Evolutionary conservation across 1,284 basidiomycete genomes (phyloP), one percentile per base, ranked within the genome.

Genomic region (Wolfiporia cocos): DNA sequence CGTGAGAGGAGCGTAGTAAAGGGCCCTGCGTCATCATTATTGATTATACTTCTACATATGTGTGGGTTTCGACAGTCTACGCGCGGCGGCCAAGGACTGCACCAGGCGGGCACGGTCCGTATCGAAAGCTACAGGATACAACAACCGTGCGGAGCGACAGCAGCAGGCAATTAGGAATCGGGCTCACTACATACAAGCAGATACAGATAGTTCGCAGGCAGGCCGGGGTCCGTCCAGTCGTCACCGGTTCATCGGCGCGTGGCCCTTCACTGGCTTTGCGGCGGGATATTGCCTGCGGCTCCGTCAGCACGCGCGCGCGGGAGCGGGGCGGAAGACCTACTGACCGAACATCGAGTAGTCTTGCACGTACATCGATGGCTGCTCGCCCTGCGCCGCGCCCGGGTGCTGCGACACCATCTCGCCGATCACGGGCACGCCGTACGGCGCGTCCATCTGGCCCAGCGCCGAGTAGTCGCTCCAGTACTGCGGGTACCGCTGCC

Each of bases 381-480:
- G 52, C 35, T 53, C 47, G 39, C 47, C 39, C 31, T 52, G 58
- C 29, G 44, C 40, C 17, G 48, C 22, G 37, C 39, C 39, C 5
- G 39, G 31, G 31, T 52, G 53, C 43, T 43, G 48, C 17, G 49
- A 21, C 22, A 54, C 56, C 43, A 61, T 54, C 29, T 56, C 55
- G 44, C 52, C 49, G 42, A 58, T 52, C 30, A 61, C 54, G 11
- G 57, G 61, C 42, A 59, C 53, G 17, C 50, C 53, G 47, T 69
- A 78, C 15, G 71, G 59, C 45, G 73, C 57, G 38, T 70, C 73
- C 55, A 78, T 66, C 59, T 78, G 77, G 3, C 71, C 66, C 54
- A 76, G 70, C 10, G 77, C 64, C 22, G 76, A 71, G 51, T 74
- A 78, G 49, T 82, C 78, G 49, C 67, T 76, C 79, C 79, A 82